Conservation (phyloP, 2,329 filamentous ascomycete genomes). For the Cordyceps farinosa region DNA sequence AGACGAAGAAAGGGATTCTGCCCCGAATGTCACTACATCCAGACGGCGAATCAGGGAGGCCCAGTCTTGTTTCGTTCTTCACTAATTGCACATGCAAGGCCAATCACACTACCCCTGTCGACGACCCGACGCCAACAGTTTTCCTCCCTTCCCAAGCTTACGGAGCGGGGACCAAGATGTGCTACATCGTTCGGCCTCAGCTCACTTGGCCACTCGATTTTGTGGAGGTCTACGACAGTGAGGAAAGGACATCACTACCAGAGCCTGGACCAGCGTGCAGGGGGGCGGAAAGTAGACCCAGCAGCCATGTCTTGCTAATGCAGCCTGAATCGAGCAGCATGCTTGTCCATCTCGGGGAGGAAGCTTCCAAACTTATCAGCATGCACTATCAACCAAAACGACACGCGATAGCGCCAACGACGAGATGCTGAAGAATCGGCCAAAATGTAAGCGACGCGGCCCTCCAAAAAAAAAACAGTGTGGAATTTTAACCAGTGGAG, state of each 20-base stretch:
- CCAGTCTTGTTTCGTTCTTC: neutral
- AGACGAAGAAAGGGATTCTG: neutral
- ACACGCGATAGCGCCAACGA: neutral
- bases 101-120: conserved; percentile 10
- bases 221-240: neutral
- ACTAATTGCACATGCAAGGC: conserved; percentile 11
- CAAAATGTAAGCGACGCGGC: neutral
- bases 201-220: neutral
- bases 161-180: neutral
- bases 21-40: neutral
- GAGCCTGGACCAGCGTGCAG: neutral
- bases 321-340: conserved; percentile 11
- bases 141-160: neutral
- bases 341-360: neutral
- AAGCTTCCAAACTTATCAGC: neutral
- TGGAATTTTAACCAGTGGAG: neutral
- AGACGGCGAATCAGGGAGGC: neutral
- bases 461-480: neutral
- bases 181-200: conserved; percentile 1
- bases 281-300: neutral
- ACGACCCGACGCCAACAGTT: neutral
- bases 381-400: neutral
- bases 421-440: neutral
- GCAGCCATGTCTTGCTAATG: neutral
- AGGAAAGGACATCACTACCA: neutral